Evolutionary conservation across 805 yeast genomes (phyloP).

Genomic region (Metschnikowia orientalis): DNA sequence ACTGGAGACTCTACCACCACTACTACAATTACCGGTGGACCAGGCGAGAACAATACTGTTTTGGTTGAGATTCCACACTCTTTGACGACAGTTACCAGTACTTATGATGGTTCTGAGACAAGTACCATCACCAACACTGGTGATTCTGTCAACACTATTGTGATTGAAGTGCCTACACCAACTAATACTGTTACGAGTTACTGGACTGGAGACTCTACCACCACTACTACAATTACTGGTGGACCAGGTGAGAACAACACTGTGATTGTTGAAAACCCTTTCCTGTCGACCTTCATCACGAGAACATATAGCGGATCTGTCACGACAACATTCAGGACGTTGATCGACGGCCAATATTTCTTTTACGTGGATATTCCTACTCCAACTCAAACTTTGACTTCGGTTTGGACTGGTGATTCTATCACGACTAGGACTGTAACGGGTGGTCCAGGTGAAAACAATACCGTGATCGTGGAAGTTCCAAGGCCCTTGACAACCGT

Average conservation of each 20-base stretch:
- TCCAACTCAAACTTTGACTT: neutral
- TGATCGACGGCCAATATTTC: no score
- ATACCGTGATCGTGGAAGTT: slow-evolving; percentile 10
- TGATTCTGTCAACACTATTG: slow-evolving; percentile 2
- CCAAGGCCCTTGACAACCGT: slow-evolving; percentile 7
- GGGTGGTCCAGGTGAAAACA: slow-evolving; percentile 7
- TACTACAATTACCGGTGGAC: slow-evolving; percentile 7
- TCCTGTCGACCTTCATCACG: slow-evolving; percentile 1
- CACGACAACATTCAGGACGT: slow-evolving; percentile 1
- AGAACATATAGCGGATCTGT: slow-evolving; percentile 6
- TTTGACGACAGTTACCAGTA: slow-evolving; percentile 8
- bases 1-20: slow-evolving; percentile 4
- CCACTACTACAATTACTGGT: slow-evolving; percentile 11
- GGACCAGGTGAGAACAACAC: slow-evolving; percentile 5
- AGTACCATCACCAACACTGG: slow-evolving; percentile 1
- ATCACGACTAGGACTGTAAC: neutral
- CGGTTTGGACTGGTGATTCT: neutral
- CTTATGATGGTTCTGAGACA: slow-evolving; percentile 6
- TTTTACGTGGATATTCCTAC: slow-evolving; percentile 1
- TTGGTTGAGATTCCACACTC: slow-evolving; percentile 9
- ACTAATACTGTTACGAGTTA: slow-evolving; percentile 7
- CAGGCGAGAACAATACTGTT: slow-evolving; percentile 14
- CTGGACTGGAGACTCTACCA: slow-evolving; percentile 8
- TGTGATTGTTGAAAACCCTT: slow-evolving; percentile 9
- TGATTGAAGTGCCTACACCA: slow-evolving; percentile 11